Evolutionary conservation across 129 eudicot genomes (phyloP).

Genomic region (Logfia minima): DNA sequence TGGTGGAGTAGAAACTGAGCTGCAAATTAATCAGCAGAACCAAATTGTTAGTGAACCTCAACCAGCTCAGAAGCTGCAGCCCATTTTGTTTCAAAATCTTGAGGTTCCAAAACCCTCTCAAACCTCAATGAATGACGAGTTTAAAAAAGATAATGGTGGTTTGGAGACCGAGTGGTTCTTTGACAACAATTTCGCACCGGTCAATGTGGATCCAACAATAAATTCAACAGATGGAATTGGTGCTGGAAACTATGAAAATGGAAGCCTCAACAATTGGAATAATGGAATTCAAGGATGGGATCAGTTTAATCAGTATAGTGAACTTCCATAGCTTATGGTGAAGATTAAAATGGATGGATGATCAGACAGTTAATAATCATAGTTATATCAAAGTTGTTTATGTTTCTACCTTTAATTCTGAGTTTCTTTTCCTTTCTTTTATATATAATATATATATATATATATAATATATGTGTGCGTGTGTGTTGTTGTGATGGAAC

Average conservation of each 20-base stretch:
- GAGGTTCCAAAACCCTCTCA: conserved; percentile 42
- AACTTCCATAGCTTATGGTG: conserved; percentile 39
- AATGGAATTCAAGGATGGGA: conserved; percentile 55
- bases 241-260: conserved; percentile 36
- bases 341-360: conserved; percentile 17
- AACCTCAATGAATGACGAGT: conserved; percentile 4
- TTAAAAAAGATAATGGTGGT: conserved; percentile 36
- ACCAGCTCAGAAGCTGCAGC: conserved; percentile 47
- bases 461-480: not conserved
- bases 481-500: not conserved
- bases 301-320: conserved; percentile 42
- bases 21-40: conserved; percentile 22
- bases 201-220: conserved; percentile 28
- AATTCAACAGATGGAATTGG: conserved; percentile 17
- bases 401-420: conserved; percentile 9
- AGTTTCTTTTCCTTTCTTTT: not conserved
- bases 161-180: conserved; percentile 56
- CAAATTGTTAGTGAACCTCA: not conserved
- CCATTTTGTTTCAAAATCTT: conserved; percentile 56
- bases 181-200: conserved; percentile 41
- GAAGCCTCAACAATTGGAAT: conserved; percentile 37
- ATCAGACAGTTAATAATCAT: conserved; percentile 1
- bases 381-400: not conserved
- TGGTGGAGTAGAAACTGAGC: conserved; percentile 19
- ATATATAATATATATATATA: not conserved